phyloP scores from a whole-genome alignment of 768 basidiomycete genomes.

The Phanerochaete carnosa region DNA sequence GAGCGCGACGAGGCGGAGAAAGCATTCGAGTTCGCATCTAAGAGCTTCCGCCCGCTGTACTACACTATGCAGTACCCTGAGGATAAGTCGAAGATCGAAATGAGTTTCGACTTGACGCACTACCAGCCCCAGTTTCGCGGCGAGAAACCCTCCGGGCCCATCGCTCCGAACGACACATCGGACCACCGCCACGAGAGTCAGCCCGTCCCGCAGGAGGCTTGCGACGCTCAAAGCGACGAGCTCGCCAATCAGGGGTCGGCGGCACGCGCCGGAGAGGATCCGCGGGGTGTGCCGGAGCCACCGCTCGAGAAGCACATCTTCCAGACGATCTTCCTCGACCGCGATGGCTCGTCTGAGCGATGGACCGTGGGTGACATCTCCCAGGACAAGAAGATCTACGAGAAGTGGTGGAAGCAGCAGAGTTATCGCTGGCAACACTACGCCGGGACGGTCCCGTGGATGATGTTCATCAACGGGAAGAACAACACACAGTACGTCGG shows the following conservation, averaged over 20 bases:
- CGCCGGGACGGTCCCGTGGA: slow-evolving; percentile 33
- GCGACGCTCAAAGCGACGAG: slow-evolving; percentile 7
- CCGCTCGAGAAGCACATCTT: slow-evolving; percentile 42
- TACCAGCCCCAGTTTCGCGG: slow-evolving; percentile 44
- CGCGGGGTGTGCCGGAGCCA: slow-evolving; percentile 21
- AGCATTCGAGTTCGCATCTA: slow-evolving; percentile 33
- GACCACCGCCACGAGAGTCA: slow-evolving; percentile 19
- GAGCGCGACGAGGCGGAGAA: slow-evolving; percentile 26
- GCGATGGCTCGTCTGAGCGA: slow-evolving; percentile 33
- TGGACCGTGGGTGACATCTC: slow-evolving; percentile 43
- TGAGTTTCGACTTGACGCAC: slow-evolving; percentile 48
- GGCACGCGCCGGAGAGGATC: slow-evolving; percentile 17
- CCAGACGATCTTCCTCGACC: slow-evolving; percentile 48
- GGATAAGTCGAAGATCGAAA: slow-evolving; percentile 46
- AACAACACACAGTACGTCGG: slow-evolving; percentile 28
- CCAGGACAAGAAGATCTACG: slow-evolving; percentile 34
- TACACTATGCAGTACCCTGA: slow-evolving; percentile 42
- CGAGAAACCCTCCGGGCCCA: slow-evolving; percentile 24
- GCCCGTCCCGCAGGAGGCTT: slow-evolving; percentile 6
- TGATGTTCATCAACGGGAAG: slow-evolving; percentile 37
- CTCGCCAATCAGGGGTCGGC: slow-evolving; percentile 10
- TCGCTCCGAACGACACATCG: slow-evolving; percentile 14
- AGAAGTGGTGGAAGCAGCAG: slow-evolving; percentile 55
- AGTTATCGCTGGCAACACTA: slow-evolving; percentile 49
- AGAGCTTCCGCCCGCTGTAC: slow-evolving; percentile 42